Base-by-base conservation (phyloP, 1,284 basidiomycete species). In the Schizophyllum commune region DNA sequence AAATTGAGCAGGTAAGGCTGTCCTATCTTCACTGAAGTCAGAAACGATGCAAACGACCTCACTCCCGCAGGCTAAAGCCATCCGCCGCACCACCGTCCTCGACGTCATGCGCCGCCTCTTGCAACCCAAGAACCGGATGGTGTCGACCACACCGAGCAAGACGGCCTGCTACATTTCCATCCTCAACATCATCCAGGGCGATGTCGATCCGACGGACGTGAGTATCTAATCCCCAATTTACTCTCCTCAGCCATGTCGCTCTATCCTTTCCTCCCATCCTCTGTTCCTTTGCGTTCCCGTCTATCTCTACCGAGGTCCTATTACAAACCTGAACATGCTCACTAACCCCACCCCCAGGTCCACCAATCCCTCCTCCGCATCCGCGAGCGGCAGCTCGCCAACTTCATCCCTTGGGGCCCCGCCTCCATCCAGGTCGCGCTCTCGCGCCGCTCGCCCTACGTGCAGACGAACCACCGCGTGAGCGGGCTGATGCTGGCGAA, bases 341-440 rank as follows among this genome's bases (percentile, higher is more conserved):
- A 55, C 53, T 13, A 3, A 27, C 53, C 20, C 3, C 27, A 55
- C 53, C 19, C 53, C 20, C 58, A 95, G 92, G 91, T 95, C 7
- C 97, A 99, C 74, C 97, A 99, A 85, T 97, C 94, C 15, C 79
- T 99, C 34, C 82, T 99, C 22, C 89, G 97, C 8, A 99, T 99
- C 68, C 86, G 97, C 34, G 97, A 99, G 75, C 85, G 96, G 33
- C 94, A 98, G 70, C 81, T 99, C 15, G 96, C 97, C 6, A 97
- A 91, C 72, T 99, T 99, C 74, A 98, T 99, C 64, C 96, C 97
- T 1, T 99, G 97, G 97, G 97, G 97, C 4, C 97, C 97, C 0
- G 96, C 96, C 1, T 96, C 93, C 55, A 98, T 98, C 68, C 97
- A 99, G 76, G 96, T 99, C 1, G 96, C 97, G 4, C 78, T 98